Conservation (phyloP, 148 eudicot genomes). For the Rhododendron ferrugineum region DNA sequence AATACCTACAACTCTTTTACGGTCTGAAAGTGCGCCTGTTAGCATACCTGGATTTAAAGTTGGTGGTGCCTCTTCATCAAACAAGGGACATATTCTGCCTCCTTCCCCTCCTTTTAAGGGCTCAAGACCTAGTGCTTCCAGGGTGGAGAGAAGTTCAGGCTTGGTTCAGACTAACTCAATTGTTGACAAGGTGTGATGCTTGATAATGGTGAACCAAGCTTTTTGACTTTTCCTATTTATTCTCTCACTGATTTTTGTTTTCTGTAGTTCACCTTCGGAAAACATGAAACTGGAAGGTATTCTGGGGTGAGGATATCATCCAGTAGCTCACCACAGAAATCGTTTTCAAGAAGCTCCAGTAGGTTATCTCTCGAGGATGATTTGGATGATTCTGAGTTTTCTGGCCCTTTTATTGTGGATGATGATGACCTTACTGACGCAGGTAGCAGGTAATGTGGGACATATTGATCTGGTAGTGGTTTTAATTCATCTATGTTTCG, state of each 20-base stretch:
- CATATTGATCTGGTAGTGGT: not conserved
- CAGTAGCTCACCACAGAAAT: constrained; percentile 53
- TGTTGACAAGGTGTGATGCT: constrained; percentile 54
- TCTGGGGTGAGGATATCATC: constrained; percentile 43
- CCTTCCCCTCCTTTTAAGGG: constrained; percentile 62
- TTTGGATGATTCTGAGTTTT: constrained; percentile 70
- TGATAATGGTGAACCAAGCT: not conserved
- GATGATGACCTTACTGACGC: constrained; percentile 53
- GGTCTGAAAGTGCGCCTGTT: constrained; percentile 82
- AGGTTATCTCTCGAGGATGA: constrained; percentile 65
- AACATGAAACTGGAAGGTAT: constrained; percentile 56
- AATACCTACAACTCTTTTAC: constrained; percentile 40
- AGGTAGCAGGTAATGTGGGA: constrained; percentile 52
- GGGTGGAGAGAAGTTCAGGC: constrained; percentile 41
- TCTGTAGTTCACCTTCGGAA: constrained; percentile 48
- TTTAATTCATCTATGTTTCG: not conserved
- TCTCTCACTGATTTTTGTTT: constrained; percentile 7
- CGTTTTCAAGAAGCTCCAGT: constrained; percentile 76
- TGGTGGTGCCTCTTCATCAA: constrained; percentile 15
- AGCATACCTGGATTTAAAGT: constrained; percentile 54
- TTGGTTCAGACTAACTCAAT: constrained; percentile 36
- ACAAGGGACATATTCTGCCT: constrained; percentile 37
- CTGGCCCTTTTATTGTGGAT: constrained; percentile 77
- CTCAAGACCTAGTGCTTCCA: constrained; percentile 37
- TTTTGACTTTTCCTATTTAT: not conserved